Percentiles rank a stretch among this genome's conserved stretches.
These are phyloP conservation scores for Neoboletus brunneissimus DNA, from an alignment of 768 basidiomycete genomes.

Conservation along the genomic window DNA sequence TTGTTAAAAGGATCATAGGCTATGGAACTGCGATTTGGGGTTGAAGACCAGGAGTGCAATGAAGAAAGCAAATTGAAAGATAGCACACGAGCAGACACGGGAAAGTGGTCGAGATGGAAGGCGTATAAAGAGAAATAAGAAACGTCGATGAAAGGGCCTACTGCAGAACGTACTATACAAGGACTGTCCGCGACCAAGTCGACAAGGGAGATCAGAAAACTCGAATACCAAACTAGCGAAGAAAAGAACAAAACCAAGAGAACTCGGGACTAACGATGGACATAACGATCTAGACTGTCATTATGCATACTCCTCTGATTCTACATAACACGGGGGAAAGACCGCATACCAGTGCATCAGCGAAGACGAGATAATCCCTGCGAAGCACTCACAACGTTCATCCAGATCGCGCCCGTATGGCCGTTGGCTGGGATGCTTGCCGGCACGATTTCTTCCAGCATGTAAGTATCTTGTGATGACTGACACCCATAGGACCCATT, in stretches of 20 bases:
- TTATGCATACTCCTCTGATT: slow-evolving; percentile 24
- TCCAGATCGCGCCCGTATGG: slow-evolving; percentile 40
- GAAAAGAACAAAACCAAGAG: slow-evolving; percentile 6
- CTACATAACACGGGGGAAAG: slow-evolving; percentile 11
- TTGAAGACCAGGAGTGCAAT: background rate
- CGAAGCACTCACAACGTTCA: slow-evolving; percentile 42
- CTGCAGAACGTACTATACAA: slow-evolving; percentile 22
- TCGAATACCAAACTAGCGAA: slow-evolving; percentile 2
- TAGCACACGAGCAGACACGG: slow-evolving; percentile 10
- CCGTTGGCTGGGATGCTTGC: slow-evolving; percentile 29
- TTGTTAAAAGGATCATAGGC: slow-evolving; percentile 19
- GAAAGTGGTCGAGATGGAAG: background rate
- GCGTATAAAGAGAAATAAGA: slow-evolving; percentile 36
- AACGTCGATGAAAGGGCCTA: slow-evolving; percentile 9
- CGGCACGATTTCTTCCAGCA: slow-evolving; percentile 64
- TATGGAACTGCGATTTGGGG: slow-evolving; percentile 8
- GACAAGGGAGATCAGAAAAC: background rate
- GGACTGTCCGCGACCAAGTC: slow-evolving; percentile 14
- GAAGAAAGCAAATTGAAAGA: slow-evolving; percentile 4
- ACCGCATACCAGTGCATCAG: slow-evolving; percentile 27
- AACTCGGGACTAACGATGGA: background rate
- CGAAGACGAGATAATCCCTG: slow-evolving; percentile 28
- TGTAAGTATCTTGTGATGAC: slow-evolving; percentile 58
- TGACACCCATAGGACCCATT: slow-evolving; percentile 54
- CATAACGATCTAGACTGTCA: slow-evolving; percentile 13